Evolutionary conservation across 768 basidiomycete species (phyloP).

Genomic region (Candolleomyces aberdarensis): DNA sequence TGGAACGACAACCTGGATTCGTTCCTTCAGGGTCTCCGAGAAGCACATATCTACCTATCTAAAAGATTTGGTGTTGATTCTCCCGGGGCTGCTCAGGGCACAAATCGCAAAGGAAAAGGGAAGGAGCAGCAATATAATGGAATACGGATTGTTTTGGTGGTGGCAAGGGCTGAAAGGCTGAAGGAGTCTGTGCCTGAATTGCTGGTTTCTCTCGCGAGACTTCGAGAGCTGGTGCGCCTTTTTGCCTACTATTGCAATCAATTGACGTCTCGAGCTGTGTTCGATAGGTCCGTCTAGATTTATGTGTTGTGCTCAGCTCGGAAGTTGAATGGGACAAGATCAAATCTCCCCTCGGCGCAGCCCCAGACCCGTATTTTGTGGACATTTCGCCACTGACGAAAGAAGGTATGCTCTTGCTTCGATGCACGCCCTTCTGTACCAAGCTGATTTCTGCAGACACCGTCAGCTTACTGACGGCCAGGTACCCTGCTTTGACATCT

Average conservation of each 20-base stretch:
- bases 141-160: slow-evolving; percentile 52
- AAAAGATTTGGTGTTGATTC: slow-evolving; percentile 7
- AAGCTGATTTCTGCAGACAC: slow-evolving; percentile 20
- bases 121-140: slow-evolving; percentile 20
- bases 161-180: slow-evolving; percentile 69
- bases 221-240: slow-evolving; percentile 60
- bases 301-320: slow-evolving; percentile 64
- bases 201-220: slow-evolving; percentile 65
- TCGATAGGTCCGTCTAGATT: slow-evolving; percentile 31
- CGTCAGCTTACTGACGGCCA: slow-evolving; percentile 34
- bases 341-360: slow-evolving; percentile 63
- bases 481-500: slow-evolving; percentile 26
- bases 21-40: slow-evolving; percentile 65
- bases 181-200: slow-evolving; percentile 61
- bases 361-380: slow-evolving; percentile 70
- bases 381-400: slow-evolving; percentile 52
- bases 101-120: slow-evolving; percentile 22
- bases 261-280: neutral
- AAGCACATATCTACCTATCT: slow-evolving; percentile 28
- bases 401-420: slow-evolving; percentile 41
- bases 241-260: neutral
- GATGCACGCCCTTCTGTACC: neutral
- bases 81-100: neutral
- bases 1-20: slow-evolving; percentile 67
- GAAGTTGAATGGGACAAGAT: slow-evolving; percentile 69